Base-by-base conservation (phyloP, 176 grass and related monocot genomes). In the Aechmea fasciata region DNA sequence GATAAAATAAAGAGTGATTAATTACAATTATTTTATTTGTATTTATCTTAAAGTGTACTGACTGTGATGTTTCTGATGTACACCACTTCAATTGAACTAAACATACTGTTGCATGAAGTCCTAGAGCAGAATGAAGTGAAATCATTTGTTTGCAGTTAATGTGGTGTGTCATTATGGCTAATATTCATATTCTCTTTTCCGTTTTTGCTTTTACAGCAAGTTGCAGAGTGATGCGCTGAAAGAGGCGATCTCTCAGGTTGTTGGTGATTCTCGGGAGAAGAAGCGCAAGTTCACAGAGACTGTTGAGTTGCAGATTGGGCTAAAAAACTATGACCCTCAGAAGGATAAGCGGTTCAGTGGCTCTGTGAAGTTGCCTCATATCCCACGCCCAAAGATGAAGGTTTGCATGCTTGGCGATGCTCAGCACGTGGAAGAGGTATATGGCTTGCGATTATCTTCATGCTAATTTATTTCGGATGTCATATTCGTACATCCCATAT, bases 341-440 rank as follows among this genome's bases (percentile, higher is more conserved):
- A 67, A 67, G 65, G 65, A 67, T 48, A 67, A 67, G 65, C 41
- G 65, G 4, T 67, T 67, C 41, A 67, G 65, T 3, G 41, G 65
- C 48, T 67, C 65, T 67, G 65, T 49, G 65, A 67, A 67, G 65
- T 67, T 67, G 65, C 65, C 65, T 47, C 65, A 67, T 67, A 67
- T 67, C 48, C 65, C 65, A 67, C 65, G 41, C 18, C 65, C 65
- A 67, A 67, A 49, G 65, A 67, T 67, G 65, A 67, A 67, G 65
- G 65, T 67, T 48, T 67, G 65, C 65, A 67, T 67, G 65, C 65
- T 67, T 67, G 65, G 65, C 10, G 65, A 67, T 67, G 65, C 65
- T 67, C 33, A 67, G 28, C 65, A 67, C 48, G 65, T 67, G 65
- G 65, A 47, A 67, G 65, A 48, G 65, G 65, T 67, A 67, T 41